Evolutionary conservation across 2,329 filamentous ascomycete species (phyloP).

Genomic region (Leptographium lundbergii): DNA sequence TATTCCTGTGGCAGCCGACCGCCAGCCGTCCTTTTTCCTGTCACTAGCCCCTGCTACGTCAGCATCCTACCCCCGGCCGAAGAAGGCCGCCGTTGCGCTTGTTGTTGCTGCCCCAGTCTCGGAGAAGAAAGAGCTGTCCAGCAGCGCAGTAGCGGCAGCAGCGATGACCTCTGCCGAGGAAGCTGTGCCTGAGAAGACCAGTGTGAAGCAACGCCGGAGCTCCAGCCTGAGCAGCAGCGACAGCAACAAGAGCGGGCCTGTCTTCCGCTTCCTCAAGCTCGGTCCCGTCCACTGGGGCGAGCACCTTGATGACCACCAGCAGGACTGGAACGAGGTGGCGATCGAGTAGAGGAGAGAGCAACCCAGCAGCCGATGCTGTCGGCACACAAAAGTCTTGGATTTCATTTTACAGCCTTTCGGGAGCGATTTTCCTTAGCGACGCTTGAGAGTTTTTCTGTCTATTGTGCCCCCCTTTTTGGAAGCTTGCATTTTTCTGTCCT

Average conservation of each 20-base stretch:
- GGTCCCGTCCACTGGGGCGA: conserved; percentile 52
- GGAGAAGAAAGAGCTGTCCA: conserved; percentile 14
- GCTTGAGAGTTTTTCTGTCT: too few species aligned
- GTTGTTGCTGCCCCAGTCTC: conserved; percentile 9
- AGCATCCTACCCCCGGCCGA: conserved; percentile 36
- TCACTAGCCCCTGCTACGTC: conserved; percentile 47
- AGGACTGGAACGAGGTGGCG: conserved; percentile 39
- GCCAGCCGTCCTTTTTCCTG: conserved; percentile 32
- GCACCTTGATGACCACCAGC: conserved; percentile 42
- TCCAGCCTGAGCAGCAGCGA: conserved; percentile 39
- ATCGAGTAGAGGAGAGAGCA: conserved; percentile 19
- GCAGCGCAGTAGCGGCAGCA: conserved; percentile 7
- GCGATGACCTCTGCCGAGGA: not conserved
- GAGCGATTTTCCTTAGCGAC: too few species aligned
- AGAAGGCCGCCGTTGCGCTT: conserved; percentile 3
- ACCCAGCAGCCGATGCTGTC: not conserved
- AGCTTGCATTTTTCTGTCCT: too few species aligned
- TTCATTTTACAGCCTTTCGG: too few species aligned
- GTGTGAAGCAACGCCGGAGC: conserved; percentile 31
- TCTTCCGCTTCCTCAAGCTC: conserved; percentile 46
- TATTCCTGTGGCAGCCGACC: conserved; percentile 9
- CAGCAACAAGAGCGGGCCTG: conserved; percentile 18
- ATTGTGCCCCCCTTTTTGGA: too few species aligned
- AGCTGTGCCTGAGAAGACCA: conserved; percentile 1
- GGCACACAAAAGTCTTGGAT: too few species aligned